Percentiles rank a stretch among this genome's conserved stretches.
These are phyloP conservation scores for Amanita thiersii DNA, from an alignment of 768 basidiomycete genomes.

Conservation along the genomic window DNA sequence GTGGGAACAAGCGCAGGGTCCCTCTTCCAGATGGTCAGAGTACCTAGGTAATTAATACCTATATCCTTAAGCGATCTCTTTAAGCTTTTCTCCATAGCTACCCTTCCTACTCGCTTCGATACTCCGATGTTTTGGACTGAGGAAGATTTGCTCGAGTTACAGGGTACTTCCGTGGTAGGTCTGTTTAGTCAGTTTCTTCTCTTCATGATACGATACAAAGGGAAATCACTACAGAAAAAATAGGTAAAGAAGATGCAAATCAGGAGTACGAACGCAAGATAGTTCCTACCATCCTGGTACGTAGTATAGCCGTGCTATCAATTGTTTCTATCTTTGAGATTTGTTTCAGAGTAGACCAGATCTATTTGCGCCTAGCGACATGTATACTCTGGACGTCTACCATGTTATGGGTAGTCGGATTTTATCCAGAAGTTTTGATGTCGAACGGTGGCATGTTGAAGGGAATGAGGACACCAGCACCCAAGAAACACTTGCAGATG, in stretches of 20 bases:
- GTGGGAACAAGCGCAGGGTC: slow-evolving; percentile 76
- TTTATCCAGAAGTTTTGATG: slow-evolving; percentile 85
- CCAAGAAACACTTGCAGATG: slow-evolving; percentile 13
- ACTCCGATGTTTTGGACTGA: slow-evolving; percentile 94
- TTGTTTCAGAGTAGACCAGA: slow-evolving; percentile 51
- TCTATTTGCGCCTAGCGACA: slow-evolving; percentile 49
- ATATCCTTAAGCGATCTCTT: not conserved
- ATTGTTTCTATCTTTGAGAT: slow-evolving; percentile 2
- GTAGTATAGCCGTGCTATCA: slow-evolving; percentile 15
- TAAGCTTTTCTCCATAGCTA: slow-evolving; percentile 28
- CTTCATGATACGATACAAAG: slow-evolving; percentile 5
- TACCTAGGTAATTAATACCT: slow-evolving; percentile 56
- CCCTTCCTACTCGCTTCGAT: slow-evolving; percentile 65
- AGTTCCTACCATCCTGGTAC: slow-evolving; percentile 62
- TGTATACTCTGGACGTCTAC: slow-evolving; percentile 67
- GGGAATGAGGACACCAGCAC: slow-evolving; percentile 14
- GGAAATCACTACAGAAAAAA: slow-evolving; percentile 48
- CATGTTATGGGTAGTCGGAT: slow-evolving; percentile 91
- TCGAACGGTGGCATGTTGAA: slow-evolving; percentile 51
- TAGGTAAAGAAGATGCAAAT: slow-evolving; percentile 81
- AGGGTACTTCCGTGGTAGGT: slow-evolving; percentile 87
- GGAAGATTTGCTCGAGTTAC: slow-evolving; percentile 63
- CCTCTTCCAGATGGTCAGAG: slow-evolving; percentile 55
- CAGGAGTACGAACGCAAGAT: slow-evolving; percentile 60
- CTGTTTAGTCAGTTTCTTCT: slow-evolving; percentile 20